Base-by-base conservation (phyloP, 2,329 filamentous ascomycete genomes). In the Periconia digitata region DNA sequence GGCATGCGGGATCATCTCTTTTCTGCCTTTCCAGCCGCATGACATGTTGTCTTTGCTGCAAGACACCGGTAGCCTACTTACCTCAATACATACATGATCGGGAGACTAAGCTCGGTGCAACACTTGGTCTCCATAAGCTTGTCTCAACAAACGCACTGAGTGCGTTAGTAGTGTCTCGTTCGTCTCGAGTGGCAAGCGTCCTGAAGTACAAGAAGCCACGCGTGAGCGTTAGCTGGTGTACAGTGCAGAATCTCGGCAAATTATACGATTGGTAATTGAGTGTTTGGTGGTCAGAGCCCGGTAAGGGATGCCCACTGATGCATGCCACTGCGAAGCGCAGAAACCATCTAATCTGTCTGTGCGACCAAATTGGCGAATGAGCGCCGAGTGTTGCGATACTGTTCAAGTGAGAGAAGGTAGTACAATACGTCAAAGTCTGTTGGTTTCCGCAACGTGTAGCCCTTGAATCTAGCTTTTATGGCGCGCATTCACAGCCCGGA, bases 311-410 rank as follows among this genome's bases (percentile, higher is more conserved):
- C 53, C 34, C 55, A 47, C 46, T 47, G 54, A 63, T 63, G 62
- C 66, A 67, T 68, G 59, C 59, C 64, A 67, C 62, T 54, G 57
- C 49, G 57, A 55, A 56, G 41, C 62, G 56, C 63, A 62, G 54
- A 47, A 48, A 47, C 44, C 42, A 40, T 49, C 51, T 43, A 58
- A 46, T 49, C 54, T 50, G 49, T 55, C 53, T 44, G 67, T 67
- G 56, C 53, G 24, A 66, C 65, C 22, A 18, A 23, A 29, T n/a
- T 35, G 40, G 44, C 64, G 63, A 66, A 65, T 61, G 54, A 66
- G 43, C 53, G 44, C 37, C 23, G 38, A 37, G 43, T 42, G 35
- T 54, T 48, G 47, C 57, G 50, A 52, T 49, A 47, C 49, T 58
- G 47, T 44, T 51, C 62, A 54, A 57, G 52, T 55, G 59, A 56